Base-by-base conservation (phyloP, 306 rosid genomes). In the Crataegus laevigata region DNA sequence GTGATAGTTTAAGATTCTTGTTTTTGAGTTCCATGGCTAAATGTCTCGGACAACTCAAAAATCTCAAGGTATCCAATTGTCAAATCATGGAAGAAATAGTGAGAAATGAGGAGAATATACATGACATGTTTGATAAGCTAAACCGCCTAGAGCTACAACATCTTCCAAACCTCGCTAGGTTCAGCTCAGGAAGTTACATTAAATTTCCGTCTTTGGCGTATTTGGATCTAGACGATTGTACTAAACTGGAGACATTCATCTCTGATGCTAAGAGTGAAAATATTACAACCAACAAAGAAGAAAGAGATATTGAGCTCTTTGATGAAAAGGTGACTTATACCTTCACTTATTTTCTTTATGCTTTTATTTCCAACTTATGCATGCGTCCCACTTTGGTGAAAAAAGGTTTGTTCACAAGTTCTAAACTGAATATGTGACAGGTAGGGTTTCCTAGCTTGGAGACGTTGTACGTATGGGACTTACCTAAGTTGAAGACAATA, bases 61-160 rank as follows among this genome's bases (percentile, higher is more conserved):
- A n/a, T n/a, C n/a, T n/a, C n/a, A n/a, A n/a, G n/a, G n/a, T n/a
- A n/a, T n/a, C 55, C 2, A 24, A 6, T 14, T 88, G 90, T 62
- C 2, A 19, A 5, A 32, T 8, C 25, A 81, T 88, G 87, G 34
- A 15, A 34, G 61, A 22, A 26, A 69, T 86, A 40, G 63, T 81
- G 4, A 0, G 51, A 61, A 50, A 74, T 19, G 30, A 67, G n/a
- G 4, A 24, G n/a, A 18, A 66, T 11, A 19, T 1, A 40, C 5
- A 8, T 1, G 14, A 38, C 34, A 2, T 26, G 58, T 36, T 76
- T 58, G 11, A 11, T 0, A 9, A 45, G 17, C n/a, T 76, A 6
- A 5, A 38, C 11, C 3, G 1, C 5, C 12, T 66, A 18, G 6
- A 3, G 9, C 42, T 75, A 4, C 1, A 1, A 0, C 1, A 13